A percentile compares a stretch with the other conserved stretches of the same genome.
Conservation (phyloP, 441 rosid genomes). For the Syzygium malaccense region DNA sequence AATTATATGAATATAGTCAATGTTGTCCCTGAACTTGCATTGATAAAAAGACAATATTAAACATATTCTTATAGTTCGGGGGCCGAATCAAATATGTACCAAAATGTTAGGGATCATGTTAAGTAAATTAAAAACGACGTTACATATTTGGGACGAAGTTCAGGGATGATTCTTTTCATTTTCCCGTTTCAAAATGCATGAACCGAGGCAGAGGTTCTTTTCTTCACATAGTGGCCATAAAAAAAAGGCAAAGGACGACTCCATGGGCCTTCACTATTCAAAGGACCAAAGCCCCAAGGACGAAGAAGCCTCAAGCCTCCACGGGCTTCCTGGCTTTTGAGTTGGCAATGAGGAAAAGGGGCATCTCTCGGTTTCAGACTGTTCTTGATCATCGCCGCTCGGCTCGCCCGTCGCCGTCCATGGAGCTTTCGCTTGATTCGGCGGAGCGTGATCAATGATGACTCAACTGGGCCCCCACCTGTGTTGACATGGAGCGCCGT, state of each 20-base stretch:
- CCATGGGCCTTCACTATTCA: neutral
- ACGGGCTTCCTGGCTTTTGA: neutral
- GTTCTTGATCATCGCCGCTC: neutral
- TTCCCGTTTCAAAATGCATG: neutral
- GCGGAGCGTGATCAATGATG: neutral
- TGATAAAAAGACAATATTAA: no score
- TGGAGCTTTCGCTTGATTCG: neutral
- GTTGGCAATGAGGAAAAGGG: neutral
- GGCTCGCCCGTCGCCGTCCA: neutral
- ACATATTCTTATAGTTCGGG: no score
- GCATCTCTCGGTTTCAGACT: neutral
- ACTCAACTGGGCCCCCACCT: neutral
- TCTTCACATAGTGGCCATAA: neutral
- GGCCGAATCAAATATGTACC: no score
- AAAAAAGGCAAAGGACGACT: neutral
- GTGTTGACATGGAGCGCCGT: slow-evolving; percentile 1
- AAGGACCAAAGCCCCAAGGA: neutral
- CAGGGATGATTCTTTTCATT: fast-evolving
- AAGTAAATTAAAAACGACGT: fast-evolving
- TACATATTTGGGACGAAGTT: no score
- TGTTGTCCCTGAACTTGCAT: no score
- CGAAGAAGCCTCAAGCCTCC: neutral
- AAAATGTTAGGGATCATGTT: no score
- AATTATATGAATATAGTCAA: no score
- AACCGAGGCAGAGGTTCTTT: neutral